A percentile compares a stretch with the other conserved stretches of the same genome.
Conservation (phyloP, 2,329 filamentous ascomycete species). For the Epicoccum sorghinum region DNA sequence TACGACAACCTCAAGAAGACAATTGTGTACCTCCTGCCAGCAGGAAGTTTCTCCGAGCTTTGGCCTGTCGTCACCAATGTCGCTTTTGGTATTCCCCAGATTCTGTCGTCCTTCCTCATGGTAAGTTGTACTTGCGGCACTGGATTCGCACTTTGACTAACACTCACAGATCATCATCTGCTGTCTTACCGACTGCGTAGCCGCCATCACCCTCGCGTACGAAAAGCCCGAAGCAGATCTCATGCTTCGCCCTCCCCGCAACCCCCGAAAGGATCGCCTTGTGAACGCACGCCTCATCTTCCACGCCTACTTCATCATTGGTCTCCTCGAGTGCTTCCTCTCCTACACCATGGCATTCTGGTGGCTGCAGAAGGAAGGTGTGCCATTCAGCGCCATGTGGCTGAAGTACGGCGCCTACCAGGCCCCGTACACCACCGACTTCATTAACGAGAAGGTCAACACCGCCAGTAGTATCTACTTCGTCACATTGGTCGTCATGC, state of each 20-base stretch:
- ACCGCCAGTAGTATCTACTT: slow-evolving; percentile 78
- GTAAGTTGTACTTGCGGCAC: slow-evolving; percentile 8
- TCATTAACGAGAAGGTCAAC: slow-evolving; percentile 59
- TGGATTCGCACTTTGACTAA: not conserved
- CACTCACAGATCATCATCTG: slow-evolving; percentile 47
- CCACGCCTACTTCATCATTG: slow-evolving; percentile 75
- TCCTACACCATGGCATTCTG: slow-evolving; percentile 56
- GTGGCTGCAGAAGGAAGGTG: slow-evolving; percentile 54
- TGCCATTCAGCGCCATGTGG: slow-evolving; percentile 71
- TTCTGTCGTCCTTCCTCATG: slow-evolving; percentile 76
- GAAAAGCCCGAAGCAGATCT: slow-evolving; percentile 79
- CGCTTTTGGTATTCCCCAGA: slow-evolving; percentile 73
- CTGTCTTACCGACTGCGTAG: slow-evolving; percentile 75
- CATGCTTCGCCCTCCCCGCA: slow-evolving; percentile 70
- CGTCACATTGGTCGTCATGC: slow-evolving; percentile 80
- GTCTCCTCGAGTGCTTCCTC: slow-evolving; percentile 55
- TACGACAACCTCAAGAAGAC: slow-evolving; percentile 82
- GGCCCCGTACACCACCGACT: slow-evolving; percentile 30
- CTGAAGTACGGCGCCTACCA: slow-evolving; percentile 54
- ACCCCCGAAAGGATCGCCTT: slow-evolving; percentile 71
- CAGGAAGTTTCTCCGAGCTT: slow-evolving; percentile 76
- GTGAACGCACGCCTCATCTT: slow-evolving; percentile 76
- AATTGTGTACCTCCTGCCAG: slow-evolving; percentile 74
- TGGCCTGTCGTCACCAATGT: slow-evolving; percentile 76
- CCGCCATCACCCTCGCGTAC: slow-evolving; percentile 72